These are phyloP conservation scores for Theileria orientalis DNA, from an alignment of 169 alveolate genomes.

Conservation along the genomic window DNA sequence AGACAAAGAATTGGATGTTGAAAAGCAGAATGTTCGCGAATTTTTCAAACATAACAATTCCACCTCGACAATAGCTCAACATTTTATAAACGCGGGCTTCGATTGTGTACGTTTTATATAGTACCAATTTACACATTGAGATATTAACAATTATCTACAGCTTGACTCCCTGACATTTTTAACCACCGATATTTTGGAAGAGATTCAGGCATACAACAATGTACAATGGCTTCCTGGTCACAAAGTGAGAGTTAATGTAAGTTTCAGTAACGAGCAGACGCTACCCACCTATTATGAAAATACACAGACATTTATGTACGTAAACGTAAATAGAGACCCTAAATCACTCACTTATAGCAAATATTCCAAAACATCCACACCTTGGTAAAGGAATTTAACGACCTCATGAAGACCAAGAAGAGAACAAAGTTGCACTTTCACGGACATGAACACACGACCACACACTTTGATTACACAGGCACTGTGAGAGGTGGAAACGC, in stretches of 20 bases:
- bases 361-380: conserved; percentile 47
- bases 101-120: conserved; percentile 72
- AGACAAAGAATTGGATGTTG: conserved; percentile 84
- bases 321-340: background rate
- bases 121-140: background rate
- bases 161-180: conserved; percentile 78
- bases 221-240: conserved; percentile 89
- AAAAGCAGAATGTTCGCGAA: conserved; percentile 80
- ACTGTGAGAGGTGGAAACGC: conserved; percentile 4
- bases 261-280: conserved; percentile 30
- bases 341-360: conserved; percentile 31
- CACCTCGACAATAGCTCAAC: conserved; percentile 82
- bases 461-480: conserved; percentile 3
- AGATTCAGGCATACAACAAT: conserved; percentile 82
- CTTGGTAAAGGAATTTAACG: conserved; percentile 60
- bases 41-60: conserved; percentile 81
- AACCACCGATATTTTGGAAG: conserved; percentile 83
- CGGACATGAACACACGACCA: conserved; percentile 3
- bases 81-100: conserved; percentile 86
- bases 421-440: conserved; percentile 22
- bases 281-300: background rate
- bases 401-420: conserved; percentile 29
- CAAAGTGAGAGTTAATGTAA: conserved; percentile 77
- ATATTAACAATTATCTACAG: conserved; percentile 9
- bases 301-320: background rate